Percentiles rank a stretch among this genome's conserved stretches.
These are phyloP conservation scores for Candida labiduridarum DNA, from an alignment of 1,139 yeast species.

Conservation along the genomic window DNA sequence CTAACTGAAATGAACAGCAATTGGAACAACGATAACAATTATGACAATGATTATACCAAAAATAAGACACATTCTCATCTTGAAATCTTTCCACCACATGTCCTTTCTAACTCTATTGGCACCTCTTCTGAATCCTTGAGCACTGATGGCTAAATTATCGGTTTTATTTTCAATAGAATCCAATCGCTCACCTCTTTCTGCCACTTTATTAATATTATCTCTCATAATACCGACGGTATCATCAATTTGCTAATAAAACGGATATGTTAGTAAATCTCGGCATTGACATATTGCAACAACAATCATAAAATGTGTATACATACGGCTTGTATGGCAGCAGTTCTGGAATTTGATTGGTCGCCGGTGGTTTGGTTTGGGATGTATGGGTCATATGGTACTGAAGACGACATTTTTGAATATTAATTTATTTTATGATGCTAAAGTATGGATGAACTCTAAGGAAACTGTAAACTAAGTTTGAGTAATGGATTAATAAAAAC, in stretches of 20 bases:
- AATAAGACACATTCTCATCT: slow-evolving; percentile 91
- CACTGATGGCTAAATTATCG: slow-evolving; percentile 88
- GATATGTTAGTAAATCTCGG: slow-evolving; percentile 19
- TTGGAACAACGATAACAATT: slow-evolving; percentile 89
- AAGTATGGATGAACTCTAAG: neutral
- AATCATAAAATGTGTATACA: slow-evolving; percentile 27
- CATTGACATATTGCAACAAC: neutral
- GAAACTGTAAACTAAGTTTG: neutral
- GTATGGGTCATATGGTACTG: slow-evolving; percentile 90
- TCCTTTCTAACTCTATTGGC: slow-evolving; percentile 97
- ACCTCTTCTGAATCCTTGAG: slow-evolving; percentile 95
- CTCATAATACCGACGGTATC: slow-evolving; percentile 98
- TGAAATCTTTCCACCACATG: slow-evolving; percentile 99
- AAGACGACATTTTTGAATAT: slow-evolving; percentile 60
- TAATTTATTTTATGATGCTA: neutral
- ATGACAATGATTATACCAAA: slow-evolving; percentile 78
- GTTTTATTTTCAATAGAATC: slow-evolving; percentile 94
- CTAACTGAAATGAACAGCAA: slow-evolving; percentile 81
- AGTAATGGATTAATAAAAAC: neutral
- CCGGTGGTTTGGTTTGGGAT: slow-evolving; percentile 66
- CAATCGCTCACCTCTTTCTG: slow-evolving; percentile 91
- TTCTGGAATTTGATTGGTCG: slow-evolving; percentile 60
- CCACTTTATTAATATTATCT: slow-evolving; percentile 94
- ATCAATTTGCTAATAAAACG: slow-evolving; percentile 68
- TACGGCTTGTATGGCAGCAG: slow-evolving; percentile 86